Base-by-base conservation (phyloP, 2,329 filamentous ascomycete genomes). In the Blastomyces silverae region DNA sequence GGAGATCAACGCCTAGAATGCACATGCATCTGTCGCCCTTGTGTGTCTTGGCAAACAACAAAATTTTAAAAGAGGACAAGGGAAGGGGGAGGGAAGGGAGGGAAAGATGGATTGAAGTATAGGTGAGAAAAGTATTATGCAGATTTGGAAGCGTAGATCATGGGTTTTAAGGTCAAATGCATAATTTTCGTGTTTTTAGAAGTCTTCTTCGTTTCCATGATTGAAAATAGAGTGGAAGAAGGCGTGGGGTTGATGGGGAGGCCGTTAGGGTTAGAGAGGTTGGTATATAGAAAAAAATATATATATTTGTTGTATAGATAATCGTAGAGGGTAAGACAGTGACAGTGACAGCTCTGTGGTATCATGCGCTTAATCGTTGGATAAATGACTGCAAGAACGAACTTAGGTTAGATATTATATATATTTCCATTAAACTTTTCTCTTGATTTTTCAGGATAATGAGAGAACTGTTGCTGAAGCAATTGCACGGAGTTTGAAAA, bases 311-410 rank as follows among this genome's bases (percentile, higher is more conserved):
- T 37, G 55, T 57, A 57, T 59, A 28, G 37, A 59, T 59, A 59
- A 22, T 59, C 34, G 37, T 44, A 59, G 56, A 13, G 34, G n/a
- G 37, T 28, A 59, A 22, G 37, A 59, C 11, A 28, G 37, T 20
- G 37, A 59, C n/a, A 59, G 37, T 11, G n/a, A 15, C 1, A 59
- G 56, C n/a, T 59, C 22, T 11, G 59, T 61, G 63, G 66, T 67
- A 72, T 78, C 72, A 79, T 73, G 75, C 75, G 73, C 77, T 79
- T 68, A 79, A 74, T 70, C 77, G 76, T 71, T 79, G 77, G 70
- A 79, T 79, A 69, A 79, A 79, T 64, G 76, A 74, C 76, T 78
- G 63, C 15, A 53, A 42, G 53, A 44, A 5, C 5, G 11, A 34
- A 10, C 3, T 25, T 11, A 58, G 15, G 39, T 66, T 64, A 67